phyloP scores from a whole-genome alignment of 2,329 filamentous ascomycete species.

The Amauroascus niger region DNA sequence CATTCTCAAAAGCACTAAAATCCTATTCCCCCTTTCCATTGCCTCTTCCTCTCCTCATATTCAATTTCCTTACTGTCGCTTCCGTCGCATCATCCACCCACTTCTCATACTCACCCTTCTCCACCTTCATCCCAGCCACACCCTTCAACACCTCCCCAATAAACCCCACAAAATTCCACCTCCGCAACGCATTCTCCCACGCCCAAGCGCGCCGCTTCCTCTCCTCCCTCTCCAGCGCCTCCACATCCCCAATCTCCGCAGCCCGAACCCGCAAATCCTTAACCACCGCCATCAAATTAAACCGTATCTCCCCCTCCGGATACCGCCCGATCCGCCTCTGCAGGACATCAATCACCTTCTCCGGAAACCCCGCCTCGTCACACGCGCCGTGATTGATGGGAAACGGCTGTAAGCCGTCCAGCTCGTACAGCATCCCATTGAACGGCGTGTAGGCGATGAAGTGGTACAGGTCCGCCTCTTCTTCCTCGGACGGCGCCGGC shows the following conservation, averaged over 20 bases:
- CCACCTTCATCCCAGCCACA: slow-evolving; percentile 65
- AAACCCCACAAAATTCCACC: slow-evolving; percentile 95
- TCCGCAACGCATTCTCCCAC: slow-evolving; percentile 85
- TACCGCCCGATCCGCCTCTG: slow-evolving; percentile 77
- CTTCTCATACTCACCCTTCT: slow-evolving; percentile 61
- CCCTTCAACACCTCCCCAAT: slow-evolving; percentile 82
- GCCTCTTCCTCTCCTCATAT: slow-evolving; percentile 22
- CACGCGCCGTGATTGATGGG: slow-evolving; percentile 83
- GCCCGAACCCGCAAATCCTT: slow-evolving; percentile 69
- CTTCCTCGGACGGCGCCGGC: slow-evolving; percentile 53
- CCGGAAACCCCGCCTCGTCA: slow-evolving; percentile 59
- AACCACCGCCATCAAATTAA: slow-evolving; percentile 91
- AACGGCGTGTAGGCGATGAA: slow-evolving; percentile 91
- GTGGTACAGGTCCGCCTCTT: slow-evolving; percentile 81
- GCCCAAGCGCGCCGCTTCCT: slow-evolving; percentile 76
- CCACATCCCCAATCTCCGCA: slow-evolving; percentile 69
- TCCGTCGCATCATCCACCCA: slow-evolving; percentile 62
- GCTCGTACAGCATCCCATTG: slow-evolving; percentile 73
- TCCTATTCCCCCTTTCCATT: slow-evolving; percentile 8
- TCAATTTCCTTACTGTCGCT: slow-evolving; percentile 35
- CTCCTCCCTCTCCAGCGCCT: slow-evolving; percentile 69
- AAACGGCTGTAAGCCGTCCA: slow-evolving; percentile 86
- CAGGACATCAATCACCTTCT: slow-evolving; percentile 76
- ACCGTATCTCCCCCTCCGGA: slow-evolving; percentile 77
- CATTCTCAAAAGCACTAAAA: too few species aligned